These are phyloP conservation scores for Eucalyptus decipiens DNA, from an alignment of 345 rosid species.

Conservation along the genomic window DNA sequence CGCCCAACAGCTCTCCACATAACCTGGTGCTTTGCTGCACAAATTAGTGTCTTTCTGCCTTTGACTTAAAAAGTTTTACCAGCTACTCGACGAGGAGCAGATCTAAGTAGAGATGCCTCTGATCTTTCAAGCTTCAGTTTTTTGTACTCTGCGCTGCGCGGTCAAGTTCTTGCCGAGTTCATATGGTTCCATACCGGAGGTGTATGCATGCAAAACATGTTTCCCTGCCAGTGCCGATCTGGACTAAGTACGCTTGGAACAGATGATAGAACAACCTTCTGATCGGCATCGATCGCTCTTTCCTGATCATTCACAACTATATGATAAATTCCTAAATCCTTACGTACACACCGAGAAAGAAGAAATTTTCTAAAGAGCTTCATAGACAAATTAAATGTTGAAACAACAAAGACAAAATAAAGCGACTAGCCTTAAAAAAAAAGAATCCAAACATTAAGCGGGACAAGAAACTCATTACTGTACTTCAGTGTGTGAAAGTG, in stretches of 20 bases:
- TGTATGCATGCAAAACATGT: conserved; percentile 76
- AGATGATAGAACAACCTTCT: conserved; percentile 82
- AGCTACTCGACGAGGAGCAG: neutral
- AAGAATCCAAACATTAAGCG: too few species aligned
- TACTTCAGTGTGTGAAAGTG: too few species aligned
- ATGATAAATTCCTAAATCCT: conserved; percentile 86
- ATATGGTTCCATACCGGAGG: conserved; percentile 84
- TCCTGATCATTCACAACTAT: conserved; percentile 86
- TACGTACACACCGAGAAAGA: conserved; percentile 34
- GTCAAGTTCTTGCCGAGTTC: conserved; percentile 73
- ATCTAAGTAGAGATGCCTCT: conserved; percentile 31
- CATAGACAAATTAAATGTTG: neutral
- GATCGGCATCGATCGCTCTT: conserved; percentile 82
- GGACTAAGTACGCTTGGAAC: conserved; percentile 73
- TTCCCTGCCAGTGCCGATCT: conserved; percentile 73
- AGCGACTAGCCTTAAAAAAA: too few species aligned
- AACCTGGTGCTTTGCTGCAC: conserved; percentile 24
- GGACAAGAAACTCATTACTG: too few species aligned
- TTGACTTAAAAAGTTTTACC: neutral
- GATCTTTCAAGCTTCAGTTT: conserved; percentile 74
- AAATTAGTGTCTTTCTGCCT: neutral
- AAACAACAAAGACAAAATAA: neutral
- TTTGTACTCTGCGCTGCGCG: conserved; percentile 60
- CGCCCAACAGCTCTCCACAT: conserved; percentile 90
- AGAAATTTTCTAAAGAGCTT: neutral